These are phyloP conservation scores for Persicaria maculosa DNA, from an alignment of 148 eudicot genomes.

Conservation along the genomic window DNA sequence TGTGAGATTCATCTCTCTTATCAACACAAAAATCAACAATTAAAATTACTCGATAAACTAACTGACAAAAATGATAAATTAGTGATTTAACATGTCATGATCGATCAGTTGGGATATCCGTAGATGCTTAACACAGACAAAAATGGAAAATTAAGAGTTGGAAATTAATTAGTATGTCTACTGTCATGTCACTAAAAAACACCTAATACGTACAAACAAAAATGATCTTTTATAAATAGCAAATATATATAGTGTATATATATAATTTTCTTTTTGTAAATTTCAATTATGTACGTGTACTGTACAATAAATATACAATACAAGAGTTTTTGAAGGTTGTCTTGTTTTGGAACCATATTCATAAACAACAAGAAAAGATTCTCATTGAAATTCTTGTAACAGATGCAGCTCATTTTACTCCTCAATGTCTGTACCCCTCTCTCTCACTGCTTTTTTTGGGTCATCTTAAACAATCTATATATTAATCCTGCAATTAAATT, in stretches of 20 bases:
- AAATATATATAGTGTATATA: neutral
- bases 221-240: neutral
- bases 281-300: neutral
- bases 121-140: neutral
- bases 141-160: neutral
- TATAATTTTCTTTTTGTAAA: neutral
- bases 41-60: neutral
- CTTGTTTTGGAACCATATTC: conserved; percentile 2
- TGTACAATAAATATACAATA: neutral
- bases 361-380: conserved; percentile 10
- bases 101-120: neutral
- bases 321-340: neutral
- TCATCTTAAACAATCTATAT: too few species aligned
- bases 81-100: neutral
- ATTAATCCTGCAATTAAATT: too few species aligned
- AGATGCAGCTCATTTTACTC: conserved; percentile 9
- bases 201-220: conserved; percentile 13
- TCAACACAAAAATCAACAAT: neutral
- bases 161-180: neutral
- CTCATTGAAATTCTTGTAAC: conserved; percentile 7
- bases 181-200: neutral
- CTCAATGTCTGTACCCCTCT: conserved; percentile 6
- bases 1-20: too few species aligned
- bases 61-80: neutral
- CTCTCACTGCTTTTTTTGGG: too few species aligned